Percentiles rank a stretch among this genome's conserved stretches.
Conservation (phyloP, 2,329 filamentous ascomycete species). For the Pseudogymnoascus sp. region DNA sequence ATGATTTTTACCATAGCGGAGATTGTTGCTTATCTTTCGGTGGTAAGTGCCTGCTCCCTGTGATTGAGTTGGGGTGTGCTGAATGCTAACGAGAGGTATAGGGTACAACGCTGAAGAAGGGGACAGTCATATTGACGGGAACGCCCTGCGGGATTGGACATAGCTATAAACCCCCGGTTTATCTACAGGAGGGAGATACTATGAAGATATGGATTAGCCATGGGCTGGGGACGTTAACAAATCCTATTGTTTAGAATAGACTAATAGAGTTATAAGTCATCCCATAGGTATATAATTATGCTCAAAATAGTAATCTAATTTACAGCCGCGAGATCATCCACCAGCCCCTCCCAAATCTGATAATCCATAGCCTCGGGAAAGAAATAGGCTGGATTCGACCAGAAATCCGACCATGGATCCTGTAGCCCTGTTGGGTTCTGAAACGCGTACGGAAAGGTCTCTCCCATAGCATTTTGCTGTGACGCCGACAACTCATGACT, state of each 20-base stretch:
- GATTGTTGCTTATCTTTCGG: constrained; percentile 29
- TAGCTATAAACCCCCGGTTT: constrained; percentile 27
- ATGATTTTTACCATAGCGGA: constrained; percentile 46
- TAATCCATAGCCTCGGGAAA: constrained; percentile 23
- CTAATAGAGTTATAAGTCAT: neutral
- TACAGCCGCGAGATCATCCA: constrained; percentile 16
- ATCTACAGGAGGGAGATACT: constrained; percentile 30
- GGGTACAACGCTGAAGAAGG: constrained; percentile 14
- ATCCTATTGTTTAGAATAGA: constrained; percentile 14
- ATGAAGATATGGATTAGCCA: constrained; percentile 17
- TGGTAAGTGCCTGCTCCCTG: neutral
- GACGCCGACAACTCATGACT: neutral
- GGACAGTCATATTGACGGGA: constrained; percentile 16
- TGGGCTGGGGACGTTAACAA: constrained; percentile 22
- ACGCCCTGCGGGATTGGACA: constrained; percentile 14
- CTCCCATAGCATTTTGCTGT: neutral
- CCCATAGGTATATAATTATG: neutral
- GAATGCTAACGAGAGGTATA: constrained; percentile 29
- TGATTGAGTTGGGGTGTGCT: neutral
- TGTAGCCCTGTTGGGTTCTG: neutral
- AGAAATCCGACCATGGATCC: constrained; percentile 12
- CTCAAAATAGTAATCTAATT: neutral
- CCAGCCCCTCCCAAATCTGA: constrained; percentile 21
- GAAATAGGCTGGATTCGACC: constrained; percentile 18
- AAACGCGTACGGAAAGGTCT: neutral